A percentile compares a stretch with the other conserved stretches of the same genome.
Evolutionary conservation across 2,329 filamentous ascomycete genomes (phyloP).

Genomic region (Aspergillus transmontanensis): DNA sequence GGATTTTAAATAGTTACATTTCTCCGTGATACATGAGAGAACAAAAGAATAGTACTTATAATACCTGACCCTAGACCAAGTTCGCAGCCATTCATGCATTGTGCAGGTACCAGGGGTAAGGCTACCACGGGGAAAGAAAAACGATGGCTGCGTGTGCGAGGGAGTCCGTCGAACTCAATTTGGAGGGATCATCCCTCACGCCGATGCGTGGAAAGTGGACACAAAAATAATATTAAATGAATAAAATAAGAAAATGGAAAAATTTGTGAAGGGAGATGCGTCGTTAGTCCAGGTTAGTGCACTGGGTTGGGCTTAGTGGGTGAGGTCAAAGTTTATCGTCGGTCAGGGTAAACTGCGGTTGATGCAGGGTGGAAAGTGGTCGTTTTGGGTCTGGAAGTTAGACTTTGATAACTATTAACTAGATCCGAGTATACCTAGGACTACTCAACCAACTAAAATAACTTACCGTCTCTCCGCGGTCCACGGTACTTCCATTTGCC

Average conservation of each 20-base stretch:
- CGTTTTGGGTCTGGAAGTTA: too few relatives aligned
- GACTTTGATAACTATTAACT: too few relatives aligned
- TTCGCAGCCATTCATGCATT: constrained; percentile 2
- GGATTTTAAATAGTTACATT: too few relatives aligned
- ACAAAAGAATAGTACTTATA: not conserved
- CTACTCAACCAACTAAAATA: too few relatives aligned
- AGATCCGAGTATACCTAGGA: too few relatives aligned
- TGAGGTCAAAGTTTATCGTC: not conserved
- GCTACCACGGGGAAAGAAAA: not conserved
- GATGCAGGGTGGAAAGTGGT: too few relatives aligned
- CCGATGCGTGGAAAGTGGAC: not conserved
- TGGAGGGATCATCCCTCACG: not conserved
- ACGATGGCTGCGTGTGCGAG: constrained; percentile 9
- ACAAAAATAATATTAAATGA: not conserved
- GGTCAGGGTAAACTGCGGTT: too few relatives aligned
- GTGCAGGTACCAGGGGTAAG: constrained; percentile 18
- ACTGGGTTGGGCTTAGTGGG: not conserved
- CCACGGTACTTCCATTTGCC: not conserved
- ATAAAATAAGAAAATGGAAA: not conserved
- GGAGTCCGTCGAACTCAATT: constrained; percentile 10
- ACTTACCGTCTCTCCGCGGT: not conserved
- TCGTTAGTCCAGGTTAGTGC: not conserved
- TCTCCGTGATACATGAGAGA: not conserved
- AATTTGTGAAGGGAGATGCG: not conserved
- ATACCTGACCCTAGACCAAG: not conserved